Evolutionary conservation across 495 filamentous ascomycete genomes (phyloP).

Genomic region (Podospora sp.): DNA sequence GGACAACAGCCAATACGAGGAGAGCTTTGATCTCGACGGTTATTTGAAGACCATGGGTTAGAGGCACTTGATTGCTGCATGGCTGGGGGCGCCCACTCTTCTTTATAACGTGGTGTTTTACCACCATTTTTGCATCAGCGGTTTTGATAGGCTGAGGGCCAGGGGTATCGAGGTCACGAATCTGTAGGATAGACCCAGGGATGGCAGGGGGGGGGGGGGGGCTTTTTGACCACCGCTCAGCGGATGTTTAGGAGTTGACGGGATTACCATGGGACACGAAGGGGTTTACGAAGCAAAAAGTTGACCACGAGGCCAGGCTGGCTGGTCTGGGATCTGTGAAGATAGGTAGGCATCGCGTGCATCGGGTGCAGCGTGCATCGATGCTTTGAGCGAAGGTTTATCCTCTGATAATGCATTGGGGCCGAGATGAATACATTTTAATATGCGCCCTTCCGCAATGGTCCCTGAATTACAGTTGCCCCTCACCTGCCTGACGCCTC

Average conservation of each 20-base stretch:
- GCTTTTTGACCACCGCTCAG: not conserved
- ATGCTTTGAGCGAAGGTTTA: not conserved
- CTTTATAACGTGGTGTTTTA: not conserved
- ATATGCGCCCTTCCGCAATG: no score
- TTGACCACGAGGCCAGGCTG: not conserved
- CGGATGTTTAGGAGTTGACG: not conserved
- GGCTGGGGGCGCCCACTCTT: not conserved
- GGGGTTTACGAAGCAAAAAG: not conserved
- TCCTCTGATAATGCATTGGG: not conserved
- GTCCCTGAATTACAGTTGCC: no score
- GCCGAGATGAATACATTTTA: no score
- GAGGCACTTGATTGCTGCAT: not conserved
- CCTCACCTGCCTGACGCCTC: no score
- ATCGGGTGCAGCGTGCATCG: not conserved
- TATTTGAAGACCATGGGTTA: slow-evolving; percentile 88
- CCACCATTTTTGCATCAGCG: not conserved
- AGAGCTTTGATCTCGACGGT: slow-evolving; percentile 91
- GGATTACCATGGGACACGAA: not conserved
- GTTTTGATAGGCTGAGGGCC: not conserved
- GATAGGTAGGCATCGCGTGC: not conserved
- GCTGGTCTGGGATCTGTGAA: not conserved
- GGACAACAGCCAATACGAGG: slow-evolving; percentile 95
- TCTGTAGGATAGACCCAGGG: not conserved
- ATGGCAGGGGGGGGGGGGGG: not conserved
- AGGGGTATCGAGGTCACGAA: not conserved